Base-by-base conservation (phyloP, 441 rosid species). In the Hura crepitans region DNA sequence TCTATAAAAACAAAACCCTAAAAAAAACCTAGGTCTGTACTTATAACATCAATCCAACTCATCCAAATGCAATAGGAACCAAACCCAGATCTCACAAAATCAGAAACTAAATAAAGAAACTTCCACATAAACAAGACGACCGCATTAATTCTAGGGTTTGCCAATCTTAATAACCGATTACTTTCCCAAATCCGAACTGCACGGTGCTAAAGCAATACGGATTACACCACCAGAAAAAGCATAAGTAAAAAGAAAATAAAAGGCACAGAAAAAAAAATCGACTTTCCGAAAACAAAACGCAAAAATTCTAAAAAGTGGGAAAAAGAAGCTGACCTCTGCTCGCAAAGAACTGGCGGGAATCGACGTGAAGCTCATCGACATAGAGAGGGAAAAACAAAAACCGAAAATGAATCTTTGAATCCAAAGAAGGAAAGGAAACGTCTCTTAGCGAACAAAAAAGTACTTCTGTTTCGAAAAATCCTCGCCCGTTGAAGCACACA, bases 401-500 rank as follows among this genome's bases (percentile, higher is more conserved):
- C 30, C 17, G 67, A 72, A 66, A 70, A 33, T 35, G 49, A 47
- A 37, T 46, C 57, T 31, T 46, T 25, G 47, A 79, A 68, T 27
- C 43, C 74, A 70, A 66, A 71, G 30, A 74, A 66, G 77, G 75
- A 77, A 59, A 77, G 27, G 58, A 43, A 69, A 69, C 77, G 75
- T 63, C 57, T 74, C 53, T 73, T 42, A n/a, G 50, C 59, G 37
- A 57, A 46, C 17, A 49, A 22, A 13, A 51, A 66, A 66, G 33
- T 14, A 65, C 79, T 81, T 86, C 81, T 83, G 85, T 45, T 60
- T 27, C 66, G 43, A 75, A 85, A 84, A 84, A 84, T 75, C 87
- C 80, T 87, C 89, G 94, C 94, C 96, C 96, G 97, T 89, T 89
- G 93, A 74, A 76, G 88, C 83, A 67, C 76, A 70, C 77, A 76